These are phyloP conservation scores for Penicillium sp. DNA, from an alignment of 2,329 filamentous ascomycete species.

Conservation along the genomic window DNA sequence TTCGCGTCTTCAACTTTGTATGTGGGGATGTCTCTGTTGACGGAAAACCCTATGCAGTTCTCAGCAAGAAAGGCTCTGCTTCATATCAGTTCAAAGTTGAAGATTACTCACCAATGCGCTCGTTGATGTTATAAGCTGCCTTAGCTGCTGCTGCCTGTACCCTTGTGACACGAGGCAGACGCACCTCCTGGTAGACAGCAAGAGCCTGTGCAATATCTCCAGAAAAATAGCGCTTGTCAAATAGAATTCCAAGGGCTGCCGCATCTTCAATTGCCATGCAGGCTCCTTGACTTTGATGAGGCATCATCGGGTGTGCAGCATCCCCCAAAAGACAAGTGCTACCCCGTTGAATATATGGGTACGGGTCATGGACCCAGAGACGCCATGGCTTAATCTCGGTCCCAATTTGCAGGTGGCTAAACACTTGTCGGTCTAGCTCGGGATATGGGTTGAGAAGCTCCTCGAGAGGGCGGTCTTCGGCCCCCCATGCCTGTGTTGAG, in stretches of 20 bases:
- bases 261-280: constrained; percentile 69
- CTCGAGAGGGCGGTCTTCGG: constrained; percentile 52
- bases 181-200: constrained; percentile 53
- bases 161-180: constrained; percentile 55
- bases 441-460: constrained; percentile 63
- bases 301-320: constrained; percentile 68
- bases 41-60: constrained; percentile 55
- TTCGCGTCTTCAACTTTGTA: constrained; percentile 64
- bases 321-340: constrained; percentile 62
- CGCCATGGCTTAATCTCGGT: constrained; percentile 65
- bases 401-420: constrained; percentile 58
- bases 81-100: background rate
- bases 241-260: constrained; percentile 62
- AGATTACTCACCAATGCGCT: constrained; percentile 54
- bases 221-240: constrained; percentile 50
- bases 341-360: constrained; percentile 56
- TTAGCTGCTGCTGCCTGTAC: constrained; percentile 59
- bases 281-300: constrained; percentile 67
- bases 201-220: constrained; percentile 53
- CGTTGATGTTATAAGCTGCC: constrained; percentile 62
- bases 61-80: constrained; percentile 7
- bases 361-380: constrained; percentile 64
- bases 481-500: constrained; percentile 60
- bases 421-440: constrained; percentile 58
- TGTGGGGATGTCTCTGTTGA: constrained; percentile 55